Conservation (phyloP, 768 basidiomycete species). For the Hypholoma fasciculare region DNA sequence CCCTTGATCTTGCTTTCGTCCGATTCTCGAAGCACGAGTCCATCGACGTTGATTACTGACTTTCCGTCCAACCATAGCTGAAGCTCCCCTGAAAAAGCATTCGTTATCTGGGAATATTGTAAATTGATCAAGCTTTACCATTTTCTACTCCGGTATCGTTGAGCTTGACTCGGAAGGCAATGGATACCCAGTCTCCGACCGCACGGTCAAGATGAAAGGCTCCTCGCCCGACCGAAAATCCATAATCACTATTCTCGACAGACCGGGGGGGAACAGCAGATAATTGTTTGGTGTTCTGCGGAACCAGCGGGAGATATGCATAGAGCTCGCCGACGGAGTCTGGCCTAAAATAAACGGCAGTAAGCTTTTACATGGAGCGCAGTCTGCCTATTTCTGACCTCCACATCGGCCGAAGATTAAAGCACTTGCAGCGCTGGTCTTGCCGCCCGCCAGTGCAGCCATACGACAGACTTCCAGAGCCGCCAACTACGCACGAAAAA, state of each 20-base stretch:
- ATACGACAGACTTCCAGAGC: slow-evolving; percentile 56
- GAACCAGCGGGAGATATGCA: slow-evolving; percentile 60
- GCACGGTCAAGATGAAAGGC: slow-evolving; percentile 56
- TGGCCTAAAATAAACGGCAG: slow-evolving; percentile 31
- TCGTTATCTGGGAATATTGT: background rate
- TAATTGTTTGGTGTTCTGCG: slow-evolving; percentile 42
- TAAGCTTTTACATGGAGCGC: slow-evolving; percentile 63
- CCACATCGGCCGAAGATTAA: slow-evolving; percentile 32
- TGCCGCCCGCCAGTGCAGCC: slow-evolving; percentile 70
- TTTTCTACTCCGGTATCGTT: slow-evolving; percentile 61
- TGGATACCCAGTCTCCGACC: slow-evolving; percentile 54
- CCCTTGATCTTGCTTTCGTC: slow-evolving; percentile 55
- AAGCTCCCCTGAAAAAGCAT: slow-evolving; percentile 50
- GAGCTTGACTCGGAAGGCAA: slow-evolving; percentile 69
- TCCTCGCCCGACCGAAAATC: slow-evolving; percentile 67
- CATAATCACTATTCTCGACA: slow-evolving; percentile 55
- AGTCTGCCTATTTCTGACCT: slow-evolving; percentile 17
- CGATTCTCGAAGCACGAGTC: slow-evolving; percentile 47
- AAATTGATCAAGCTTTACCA: slow-evolving; percentile 35
- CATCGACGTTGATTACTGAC: slow-evolving; percentile 49
- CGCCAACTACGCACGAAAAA: slow-evolving; percentile 44
- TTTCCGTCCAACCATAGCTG: slow-evolving; percentile 64
- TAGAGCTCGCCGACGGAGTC: slow-evolving; percentile 65
- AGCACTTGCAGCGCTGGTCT: slow-evolving; percentile 62
- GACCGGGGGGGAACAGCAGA: slow-evolving; percentile 49